Percentiles rank a stretch among this genome's conserved stretches.
phyloP scores from a whole-genome alignment of 257 asterid species.

The Hygrophila difformis region DNA sequence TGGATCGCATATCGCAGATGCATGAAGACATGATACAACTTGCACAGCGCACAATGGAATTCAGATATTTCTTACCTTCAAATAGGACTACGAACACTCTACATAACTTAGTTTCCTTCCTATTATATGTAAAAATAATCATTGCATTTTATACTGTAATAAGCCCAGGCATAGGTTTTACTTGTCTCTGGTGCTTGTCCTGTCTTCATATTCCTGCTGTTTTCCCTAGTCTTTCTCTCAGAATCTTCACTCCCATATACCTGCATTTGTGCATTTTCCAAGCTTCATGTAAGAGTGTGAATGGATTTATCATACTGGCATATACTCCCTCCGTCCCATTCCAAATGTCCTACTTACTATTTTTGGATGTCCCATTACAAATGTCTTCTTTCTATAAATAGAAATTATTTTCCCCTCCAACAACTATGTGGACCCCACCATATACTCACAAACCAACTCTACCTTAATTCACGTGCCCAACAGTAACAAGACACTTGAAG shows the following conservation, averaged over 20 bases:
- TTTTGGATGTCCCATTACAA: too few species aligned
- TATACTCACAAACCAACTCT: too few species aligned
- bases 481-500: too few species aligned
- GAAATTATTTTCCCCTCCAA: too few species aligned
- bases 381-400: too few species aligned
- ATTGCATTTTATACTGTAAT: background rate
- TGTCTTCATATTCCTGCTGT: conserved; percentile 34
- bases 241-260: conserved; percentile 92
- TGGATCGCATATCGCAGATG: background rate
- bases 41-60: background rate
- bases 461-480: too few species aligned
- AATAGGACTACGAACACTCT: background rate
- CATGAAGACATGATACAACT: background rate
- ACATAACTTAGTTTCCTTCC: too few species aligned
- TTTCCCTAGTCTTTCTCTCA: conserved; percentile 61
- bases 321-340: too few species aligned
- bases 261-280: conserved; percentile 28
- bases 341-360: too few species aligned
- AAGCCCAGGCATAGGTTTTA: background rate
- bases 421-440: too few species aligned
- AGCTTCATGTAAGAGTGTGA: too few species aligned
- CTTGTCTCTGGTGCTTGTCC: background rate
- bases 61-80: background rate
- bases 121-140: background rate
- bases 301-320: too few species aligned